Evolutionary conservation across 768 basidiomycete species (phyloP).

Genomic region (Lactarius hatsudake): DNA sequence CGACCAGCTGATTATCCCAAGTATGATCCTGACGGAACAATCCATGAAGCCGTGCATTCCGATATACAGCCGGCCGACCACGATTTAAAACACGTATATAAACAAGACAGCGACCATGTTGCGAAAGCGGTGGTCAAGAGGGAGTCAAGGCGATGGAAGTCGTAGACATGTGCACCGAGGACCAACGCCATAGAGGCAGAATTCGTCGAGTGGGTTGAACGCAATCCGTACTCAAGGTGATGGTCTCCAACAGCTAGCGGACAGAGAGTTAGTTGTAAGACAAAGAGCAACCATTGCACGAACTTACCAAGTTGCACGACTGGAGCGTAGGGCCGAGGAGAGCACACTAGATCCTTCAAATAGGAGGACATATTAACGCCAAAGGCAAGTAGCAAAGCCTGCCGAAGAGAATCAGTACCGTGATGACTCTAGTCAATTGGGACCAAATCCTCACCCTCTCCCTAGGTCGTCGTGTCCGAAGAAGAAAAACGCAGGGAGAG

Average conservation of each 20-base stretch:
- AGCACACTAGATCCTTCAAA: constrained; percentile 85
- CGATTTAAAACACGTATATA: constrained; percentile 66
- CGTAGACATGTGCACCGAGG: constrained; percentile 57
- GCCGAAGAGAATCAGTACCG: constrained; percentile 21
- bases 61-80: constrained; percentile 79
- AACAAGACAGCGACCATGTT: constrained; percentile 42
- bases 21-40: constrained; percentile 52
- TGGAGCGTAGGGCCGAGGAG: constrained; percentile 86
- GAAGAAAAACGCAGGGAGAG: constrained; percentile 84
- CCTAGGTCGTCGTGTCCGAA: constrained; percentile 76
- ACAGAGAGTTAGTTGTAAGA: neutral
- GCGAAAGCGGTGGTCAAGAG: constrained; percentile 49
- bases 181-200: constrained; percentile 86
- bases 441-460: constrained; percentile 50
- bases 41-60: constrained; percentile 89
- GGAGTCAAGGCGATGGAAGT: constrained; percentile 39
- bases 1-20: constrained; percentile 53
- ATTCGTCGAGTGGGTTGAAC: constrained; percentile 59
- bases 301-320: constrained; percentile 79
- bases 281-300: neutral
- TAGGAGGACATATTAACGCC: constrained; percentile 89
- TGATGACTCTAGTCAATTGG: neutral
- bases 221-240: constrained; percentile 55
- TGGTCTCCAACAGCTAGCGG: constrained; percentile 69
- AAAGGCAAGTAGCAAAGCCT: constrained; percentile 65